Evolutionary conservation across 441 rosid genomes (phyloP), one percentile per base, ranked within the genome.

Genomic region (Isatis lusitanica): DNA sequence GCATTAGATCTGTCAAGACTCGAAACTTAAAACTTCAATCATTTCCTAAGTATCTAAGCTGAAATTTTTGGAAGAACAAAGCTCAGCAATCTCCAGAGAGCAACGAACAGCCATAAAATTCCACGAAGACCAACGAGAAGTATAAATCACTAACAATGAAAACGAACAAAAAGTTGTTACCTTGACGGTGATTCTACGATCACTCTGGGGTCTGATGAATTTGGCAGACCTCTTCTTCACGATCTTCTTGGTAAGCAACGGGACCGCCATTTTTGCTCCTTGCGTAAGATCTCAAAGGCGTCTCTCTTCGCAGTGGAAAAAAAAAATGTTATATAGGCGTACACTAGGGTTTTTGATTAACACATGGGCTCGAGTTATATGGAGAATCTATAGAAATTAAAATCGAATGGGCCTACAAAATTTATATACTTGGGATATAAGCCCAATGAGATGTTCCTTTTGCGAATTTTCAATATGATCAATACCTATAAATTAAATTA

Each of bases 221-320:
- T 90, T 75, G 81, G 89, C 89, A 78, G 83, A 83, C 62, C 92
- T 83, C 91, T 91, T 91, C 97, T 90, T 91, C 78, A 88, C 84
- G 15, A 83, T 81, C 88, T 84, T 91, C 90, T 91, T 91, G 53
- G 67, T 71, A 70, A 86, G 66, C 82, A 89, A 82, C 33, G 97
- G 94, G 44, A 86, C 92, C 2, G 92, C 96, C 97, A 91, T 91
- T 80, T 57, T 74, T 60, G 68, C 88, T 81, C 6, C 61, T 53
- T 26, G 39, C 53, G 61, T 52, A 1, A 62, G 53, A 39, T 63
- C 53, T 62, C 61, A 5, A 62, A 30, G 50, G 66, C 61, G 63
- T 40, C 47, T 6, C 44, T 16, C 36, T 4, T 17, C 12, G 18
- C 26, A 18, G 52, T 21, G 7, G 16, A 21, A 26, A 46, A 10